phyloP scores from a whole-genome alignment of 768 basidiomycete genomes.

The Mycena leptocephala region DNA sequence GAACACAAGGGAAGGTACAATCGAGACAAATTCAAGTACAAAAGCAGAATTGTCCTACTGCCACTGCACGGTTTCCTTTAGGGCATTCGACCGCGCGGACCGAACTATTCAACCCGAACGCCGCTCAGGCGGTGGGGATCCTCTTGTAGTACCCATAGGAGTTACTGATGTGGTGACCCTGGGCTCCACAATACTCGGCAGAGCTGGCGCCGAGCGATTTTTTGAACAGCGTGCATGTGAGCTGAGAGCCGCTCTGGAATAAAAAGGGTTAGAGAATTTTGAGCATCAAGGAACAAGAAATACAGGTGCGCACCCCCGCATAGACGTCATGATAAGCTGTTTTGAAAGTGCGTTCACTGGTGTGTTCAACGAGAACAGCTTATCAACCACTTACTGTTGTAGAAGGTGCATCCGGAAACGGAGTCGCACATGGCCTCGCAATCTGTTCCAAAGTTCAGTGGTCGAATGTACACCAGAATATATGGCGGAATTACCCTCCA shows the following conservation, averaged over 20 bases:
- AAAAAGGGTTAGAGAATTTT: background rate
- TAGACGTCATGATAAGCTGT: background rate
- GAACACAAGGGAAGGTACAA: background rate
- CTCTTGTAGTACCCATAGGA: background rate
- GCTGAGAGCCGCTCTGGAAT: background rate
- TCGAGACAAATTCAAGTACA: background rate
- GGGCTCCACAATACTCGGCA: background rate
- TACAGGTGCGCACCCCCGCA: background rate
- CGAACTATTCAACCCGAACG: background rate
- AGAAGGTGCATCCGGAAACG: background rate
- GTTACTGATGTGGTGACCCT: background rate
- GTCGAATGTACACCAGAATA: background rate
- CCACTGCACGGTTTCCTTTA: background rate
- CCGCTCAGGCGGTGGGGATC: background rate
- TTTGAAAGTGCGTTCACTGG: background rate
- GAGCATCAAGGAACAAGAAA: no score
- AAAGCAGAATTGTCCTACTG: background rate
- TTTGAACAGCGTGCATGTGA: background rate
- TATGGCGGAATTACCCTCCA: background rate
- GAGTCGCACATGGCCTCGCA: conserved; percentile 8
- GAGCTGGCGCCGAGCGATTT: background rate
- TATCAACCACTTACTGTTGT: background rate
- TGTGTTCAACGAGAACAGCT: background rate
- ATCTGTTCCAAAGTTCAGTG: background rate
- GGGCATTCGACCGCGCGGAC: background rate